Base-by-base conservation (phyloP, 2,329 filamentous ascomycete species). In the Calonectria hongkongensis region DNA sequence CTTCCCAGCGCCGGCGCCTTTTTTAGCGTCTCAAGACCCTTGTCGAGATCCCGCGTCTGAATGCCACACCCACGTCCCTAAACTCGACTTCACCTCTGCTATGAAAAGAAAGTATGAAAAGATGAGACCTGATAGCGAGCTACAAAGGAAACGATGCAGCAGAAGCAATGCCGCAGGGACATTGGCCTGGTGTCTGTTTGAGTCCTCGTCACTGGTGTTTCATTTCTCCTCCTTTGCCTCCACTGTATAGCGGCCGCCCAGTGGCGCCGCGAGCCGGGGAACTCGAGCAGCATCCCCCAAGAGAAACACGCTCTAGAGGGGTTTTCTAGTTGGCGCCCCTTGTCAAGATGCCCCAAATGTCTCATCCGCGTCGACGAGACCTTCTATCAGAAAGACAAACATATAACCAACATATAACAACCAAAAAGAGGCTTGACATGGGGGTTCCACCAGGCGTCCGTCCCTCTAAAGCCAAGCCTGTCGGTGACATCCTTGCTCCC, bases 1-100 rank as follows among this genome's bases (percentile, higher is more conserved):
- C 71, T 76, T 68, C 73, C 72, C 76, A 77, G 78, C 73, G 68
- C 73, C 74, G 78, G 77, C 77, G 78, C 65, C 72, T 70, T 70
- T 80, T 72, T 80, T 79, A 80, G 78, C 78, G 78, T 74, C 68
- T 43, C 48, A 70, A 73, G 51, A 80, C 78, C 78, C 78, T 80
- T 80, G 78, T 80, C 76, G 41, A 76, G 76, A 78, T 80, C 78
- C 77, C 78, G 78, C 78, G 66, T 76, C 76, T 50, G 74, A 80
- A 80, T 80, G 78, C 76, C 78, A 80, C 78, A 80, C 78, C 78
- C 77, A 79, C 72, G 72, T 79, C 73, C 73, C 72, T 78, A 80
- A 80, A 78, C 69, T 79, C 69, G 73, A 80, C 78, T 68, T 80
- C 78, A 79, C 48, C 56, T 76, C 76, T 77, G 71, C 18, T 62